Evolutionary conservation across 1,284 basidiomycete species (phyloP).

Genomic region (Sphagnurus paluster): DNA sequence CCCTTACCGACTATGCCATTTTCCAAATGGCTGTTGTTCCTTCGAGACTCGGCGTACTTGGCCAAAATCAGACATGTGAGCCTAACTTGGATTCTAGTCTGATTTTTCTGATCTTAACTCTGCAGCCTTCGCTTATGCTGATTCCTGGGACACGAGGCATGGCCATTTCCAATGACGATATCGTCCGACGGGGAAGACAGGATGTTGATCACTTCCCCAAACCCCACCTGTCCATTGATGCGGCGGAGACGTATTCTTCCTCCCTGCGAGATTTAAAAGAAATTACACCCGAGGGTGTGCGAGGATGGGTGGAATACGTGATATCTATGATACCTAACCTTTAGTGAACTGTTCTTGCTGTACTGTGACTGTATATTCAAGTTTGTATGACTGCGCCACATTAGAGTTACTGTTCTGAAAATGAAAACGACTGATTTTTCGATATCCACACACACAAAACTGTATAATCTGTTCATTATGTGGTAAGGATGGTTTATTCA

Average conservation of each 20-base stretch:
- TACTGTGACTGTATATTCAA: no score
- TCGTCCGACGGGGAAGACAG: background rate
- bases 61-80: conserved; percentile 3
- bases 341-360: no score
- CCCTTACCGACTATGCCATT: conserved; percentile 11
- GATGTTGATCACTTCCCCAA: conserved; percentile 3
- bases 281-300: conserved; percentile 3
- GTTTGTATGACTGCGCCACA: no score
- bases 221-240: conserved; percentile 2
- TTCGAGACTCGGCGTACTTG: conserved; percentile 5
- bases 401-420: no score
- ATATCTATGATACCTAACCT: no score
- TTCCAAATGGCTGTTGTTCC: conserved; percentile 13
- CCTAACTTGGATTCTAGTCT: conserved; percentile 8
- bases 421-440: no score
- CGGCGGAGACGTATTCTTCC: conserved; percentile 8
- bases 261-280: conserved; percentile 4
- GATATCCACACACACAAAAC: no score
- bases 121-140: conserved; percentile 21
- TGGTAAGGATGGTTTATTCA: no score
- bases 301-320: conserved; percentile 19
- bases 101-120: background rate
- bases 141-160: conserved; percentile 9
- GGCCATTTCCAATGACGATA: no score
- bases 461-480: no score